Percentiles rank a stretch among this genome's conserved stretches.
phyloP scores from a whole-genome alignment of 805 yeast genomes.

The Candida loeiensis region DNA sequence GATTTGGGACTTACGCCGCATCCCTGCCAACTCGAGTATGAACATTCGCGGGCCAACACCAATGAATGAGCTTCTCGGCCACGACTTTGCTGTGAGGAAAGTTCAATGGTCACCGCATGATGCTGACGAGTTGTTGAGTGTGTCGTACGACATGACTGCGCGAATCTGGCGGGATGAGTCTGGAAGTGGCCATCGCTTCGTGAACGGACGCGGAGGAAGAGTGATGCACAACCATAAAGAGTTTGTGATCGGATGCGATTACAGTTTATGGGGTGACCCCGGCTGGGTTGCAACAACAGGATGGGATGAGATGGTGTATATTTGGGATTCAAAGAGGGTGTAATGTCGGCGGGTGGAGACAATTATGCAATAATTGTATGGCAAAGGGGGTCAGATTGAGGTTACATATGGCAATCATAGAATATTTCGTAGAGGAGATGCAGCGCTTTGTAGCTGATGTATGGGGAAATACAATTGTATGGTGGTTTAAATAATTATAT shows the following conservation, averaged over 20 bases:
- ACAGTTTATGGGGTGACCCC: conserved; percentile 94
- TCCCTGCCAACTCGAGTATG: conserved; percentile 31
- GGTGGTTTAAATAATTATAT: too few relatives aligned
- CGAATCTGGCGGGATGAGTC: conserved; percentile 79
- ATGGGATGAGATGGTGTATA: conserved; percentile 92
- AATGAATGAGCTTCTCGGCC: conserved; percentile 75
- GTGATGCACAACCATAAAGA: conserved; percentile 73
- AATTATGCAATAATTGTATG: too few relatives aligned
- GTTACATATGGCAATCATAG: too few relatives aligned
- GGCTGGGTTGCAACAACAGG: conserved; percentile 95
- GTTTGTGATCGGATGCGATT: conserved; percentile 90
- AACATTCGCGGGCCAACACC: conserved; percentile 61
- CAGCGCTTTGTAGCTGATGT: too few relatives aligned
- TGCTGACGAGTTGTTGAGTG: conserved; percentile 63
- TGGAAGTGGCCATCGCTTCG: conserved; percentile 43
- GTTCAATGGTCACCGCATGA: conserved; percentile 89
- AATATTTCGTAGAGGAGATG: too few relatives aligned
- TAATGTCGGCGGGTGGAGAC: conserved; percentile 5
- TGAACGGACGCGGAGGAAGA: conserved; percentile 38
- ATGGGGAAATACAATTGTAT: too few relatives aligned
- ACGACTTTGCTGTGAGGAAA: conserved; percentile 81
- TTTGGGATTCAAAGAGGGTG: conserved; percentile 70
- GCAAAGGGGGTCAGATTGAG: too few relatives aligned
- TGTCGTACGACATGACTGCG: conserved; percentile 91
- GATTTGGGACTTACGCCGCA: conserved; percentile 85